phyloP scores from a whole-genome alignment of 2,329 filamentous ascomycete species.

The Neopestalotiopsis sp. region DNA sequence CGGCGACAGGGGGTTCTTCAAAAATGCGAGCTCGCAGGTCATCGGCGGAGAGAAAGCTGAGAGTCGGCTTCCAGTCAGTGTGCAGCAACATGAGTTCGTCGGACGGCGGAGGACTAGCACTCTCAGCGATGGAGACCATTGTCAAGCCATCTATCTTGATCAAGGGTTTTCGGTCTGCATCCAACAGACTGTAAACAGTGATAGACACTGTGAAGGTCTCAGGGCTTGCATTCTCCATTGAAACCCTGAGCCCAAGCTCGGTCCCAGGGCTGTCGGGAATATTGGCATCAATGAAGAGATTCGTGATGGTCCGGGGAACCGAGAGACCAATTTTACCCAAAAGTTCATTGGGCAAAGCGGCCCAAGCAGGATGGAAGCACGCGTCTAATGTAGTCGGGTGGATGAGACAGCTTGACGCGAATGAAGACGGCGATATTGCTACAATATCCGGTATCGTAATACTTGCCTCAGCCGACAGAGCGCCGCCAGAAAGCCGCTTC shows the following conservation, averaged over 20 bases:
- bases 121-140: slow-evolving; percentile 12
- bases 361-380: slow-evolving; percentile 16
- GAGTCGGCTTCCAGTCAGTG: slow-evolving; percentile 9
- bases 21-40: slow-evolving; percentile 10
- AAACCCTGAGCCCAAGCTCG: slow-evolving; percentile 10
- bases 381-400: slow-evolving; percentile 13
- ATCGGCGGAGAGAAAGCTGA: background rate
- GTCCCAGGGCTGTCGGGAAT: background rate
- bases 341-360: background rate
- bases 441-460: slow-evolving; percentile 10
- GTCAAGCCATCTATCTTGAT: slow-evolving; percentile 12
- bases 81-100: slow-evolving; percentile 13
- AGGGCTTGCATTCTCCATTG: background rate
- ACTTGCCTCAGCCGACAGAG: slow-evolving; percentile 5
- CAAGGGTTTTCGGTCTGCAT: background rate
- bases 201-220: slow-evolving; percentile 5
- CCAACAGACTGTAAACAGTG: background rate
- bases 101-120: background rate
- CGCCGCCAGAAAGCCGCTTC: slow-evolving; percentile 1
- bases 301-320: slow-evolving; percentile 8
- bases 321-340: slow-evolving; percentile 10
- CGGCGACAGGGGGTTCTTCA: background rate
- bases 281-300: slow-evolving; percentile 5
- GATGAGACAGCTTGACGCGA: background rate
- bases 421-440: slow-evolving; percentile 9